Evolutionary conservation across 108 stramenopile genomes (phyloP).

Genomic region (Schizochytrium sp.): DNA sequence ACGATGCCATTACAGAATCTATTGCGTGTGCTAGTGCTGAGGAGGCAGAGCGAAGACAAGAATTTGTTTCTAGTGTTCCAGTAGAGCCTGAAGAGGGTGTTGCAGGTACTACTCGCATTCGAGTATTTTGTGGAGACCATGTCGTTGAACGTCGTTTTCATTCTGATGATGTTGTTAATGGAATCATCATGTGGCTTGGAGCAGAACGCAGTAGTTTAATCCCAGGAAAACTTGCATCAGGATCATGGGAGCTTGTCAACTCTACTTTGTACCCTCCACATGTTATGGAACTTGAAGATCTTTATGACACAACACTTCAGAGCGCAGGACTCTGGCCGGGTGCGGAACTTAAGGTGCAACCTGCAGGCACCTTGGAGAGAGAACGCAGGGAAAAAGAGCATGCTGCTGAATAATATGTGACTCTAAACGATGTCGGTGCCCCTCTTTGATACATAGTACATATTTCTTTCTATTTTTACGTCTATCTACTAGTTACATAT

Average conservation of each 20-base stretch:
- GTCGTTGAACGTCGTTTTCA: slow-evolving; percentile 36
- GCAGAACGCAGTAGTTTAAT: slow-evolving; percentile 47
- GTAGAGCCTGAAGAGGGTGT: slow-evolving; percentile 27
- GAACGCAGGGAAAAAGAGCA: neutral
- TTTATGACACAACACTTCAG: neutral
- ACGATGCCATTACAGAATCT: slow-evolving; percentile 23
- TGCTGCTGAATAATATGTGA: neutral
- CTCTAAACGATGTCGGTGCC: too few relatives aligned
- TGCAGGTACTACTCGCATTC: slow-evolving; percentile 23
- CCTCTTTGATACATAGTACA: too few relatives aligned
- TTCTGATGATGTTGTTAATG: slow-evolving; percentile 14
- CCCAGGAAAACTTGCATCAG: slow-evolving; percentile 2
- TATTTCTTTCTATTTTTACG: too few relatives aligned
- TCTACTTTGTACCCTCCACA: slow-evolving; percentile 49
- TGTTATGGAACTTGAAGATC: neutral
- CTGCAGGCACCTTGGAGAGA: slow-evolving; percentile 18
- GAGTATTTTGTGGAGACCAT: slow-evolving; percentile 17
- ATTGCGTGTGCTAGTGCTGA: neutral
- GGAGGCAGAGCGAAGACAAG: slow-evolving; percentile 1
- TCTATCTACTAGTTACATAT: too few relatives aligned
- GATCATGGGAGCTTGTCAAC: slow-evolving; percentile 37
- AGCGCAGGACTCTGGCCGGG: slow-evolving; percentile 36
- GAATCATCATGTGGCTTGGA: slow-evolving; percentile 62
- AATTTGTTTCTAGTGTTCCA: neutral
- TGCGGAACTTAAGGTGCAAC: slow-evolving; percentile 21